Conservation (phyloP, 2,329 filamentous ascomycete species). For the Raffaelea deltoideospora region DNA sequence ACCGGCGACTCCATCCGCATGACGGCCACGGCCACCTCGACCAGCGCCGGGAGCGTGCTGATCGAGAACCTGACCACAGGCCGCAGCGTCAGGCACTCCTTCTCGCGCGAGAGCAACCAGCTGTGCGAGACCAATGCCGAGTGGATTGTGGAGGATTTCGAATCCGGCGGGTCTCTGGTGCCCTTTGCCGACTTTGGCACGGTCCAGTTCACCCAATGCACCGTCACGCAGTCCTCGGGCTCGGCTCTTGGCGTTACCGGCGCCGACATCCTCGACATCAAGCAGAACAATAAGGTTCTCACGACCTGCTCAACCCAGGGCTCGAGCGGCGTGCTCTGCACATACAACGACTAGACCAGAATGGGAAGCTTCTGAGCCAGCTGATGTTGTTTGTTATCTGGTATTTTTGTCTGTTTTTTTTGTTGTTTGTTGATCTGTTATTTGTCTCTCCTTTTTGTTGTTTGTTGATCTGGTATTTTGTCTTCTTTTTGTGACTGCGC, state of each 20-base stretch:
- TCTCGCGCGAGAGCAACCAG: constrained; percentile 11
- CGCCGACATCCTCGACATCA: constrained; percentile 25
- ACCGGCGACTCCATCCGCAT: constrained; percentile 15
- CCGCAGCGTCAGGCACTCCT: constrained; percentile 32
- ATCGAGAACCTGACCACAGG: constrained; percentile 21
- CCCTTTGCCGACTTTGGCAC: constrained; percentile 12
- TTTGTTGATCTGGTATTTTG: too few relatives aligned
- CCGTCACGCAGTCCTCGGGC: constrained; percentile 15
- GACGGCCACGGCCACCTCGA: constrained; percentile 7
- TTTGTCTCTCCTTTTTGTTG: too few relatives aligned
- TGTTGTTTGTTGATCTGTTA: too few relatives aligned
- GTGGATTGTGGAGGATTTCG: constrained; percentile 16
- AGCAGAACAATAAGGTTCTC: constrained; percentile 8
- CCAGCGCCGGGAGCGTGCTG: constrained; percentile 7
- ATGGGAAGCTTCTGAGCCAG: too few relatives aligned
- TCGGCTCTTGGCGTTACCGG: constrained; percentile 16
- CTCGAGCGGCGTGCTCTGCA: constrained; percentile 10
- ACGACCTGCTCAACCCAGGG: constrained; percentile 11
- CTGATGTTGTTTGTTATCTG: too few relatives aligned
- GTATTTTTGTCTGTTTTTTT: too few relatives aligned
- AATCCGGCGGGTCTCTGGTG: constrained; percentile 9
- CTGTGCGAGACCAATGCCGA: constrained; percentile 14
- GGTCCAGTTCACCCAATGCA: constrained; percentile 14
- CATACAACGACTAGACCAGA: constrained; percentile 26
- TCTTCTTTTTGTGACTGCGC: too few relatives aligned